Percentiles rank a stretch among this genome's conserved stretches.
These are phyloP conservation scores for Adansonia digitata DNA, from an alignment of 345 rosid species.

Conservation along the genomic window DNA sequence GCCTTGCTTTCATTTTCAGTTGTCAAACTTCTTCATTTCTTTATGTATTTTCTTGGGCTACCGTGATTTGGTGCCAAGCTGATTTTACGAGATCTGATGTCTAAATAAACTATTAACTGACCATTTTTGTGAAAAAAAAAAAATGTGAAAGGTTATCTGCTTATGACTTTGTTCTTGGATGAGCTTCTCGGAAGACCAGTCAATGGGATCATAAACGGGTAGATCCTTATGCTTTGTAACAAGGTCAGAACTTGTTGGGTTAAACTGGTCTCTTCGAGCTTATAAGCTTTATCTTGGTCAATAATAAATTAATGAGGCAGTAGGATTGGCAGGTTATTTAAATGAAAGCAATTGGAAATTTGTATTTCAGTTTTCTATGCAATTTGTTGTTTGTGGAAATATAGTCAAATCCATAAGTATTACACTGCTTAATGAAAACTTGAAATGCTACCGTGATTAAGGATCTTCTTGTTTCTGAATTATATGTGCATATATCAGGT, in stretches of 20 bases:
- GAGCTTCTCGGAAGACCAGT: neutral
- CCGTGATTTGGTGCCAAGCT: neutral
- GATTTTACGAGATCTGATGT: neutral
- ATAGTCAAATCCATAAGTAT: neutral
- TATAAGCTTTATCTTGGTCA: neutral
- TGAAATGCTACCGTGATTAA: neutral
- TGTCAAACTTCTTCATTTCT: neutral
- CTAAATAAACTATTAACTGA: neutral
- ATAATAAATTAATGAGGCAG: neutral
- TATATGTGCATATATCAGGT: neutral
- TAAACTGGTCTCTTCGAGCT: neutral
- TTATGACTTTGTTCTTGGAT: slow-evolving; percentile 1
- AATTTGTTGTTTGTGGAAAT: neutral
- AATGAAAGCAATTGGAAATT: neutral
- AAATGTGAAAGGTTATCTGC: too few species aligned
- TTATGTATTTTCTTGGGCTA: neutral
- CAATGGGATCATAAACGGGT: neutral
- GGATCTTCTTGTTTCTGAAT: slow-evolving; percentile 1
- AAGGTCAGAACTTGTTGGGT: neutral
- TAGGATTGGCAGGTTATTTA: neutral
- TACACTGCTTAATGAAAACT: neutral
- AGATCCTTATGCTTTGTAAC: neutral
- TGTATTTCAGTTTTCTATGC: neutral
- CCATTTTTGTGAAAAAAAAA: neutral
- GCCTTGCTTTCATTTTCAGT: neutral